Evolutionary conservation across 257 asterid genomes (phyloP).

Genomic region (Petrea volubilis): DNA sequence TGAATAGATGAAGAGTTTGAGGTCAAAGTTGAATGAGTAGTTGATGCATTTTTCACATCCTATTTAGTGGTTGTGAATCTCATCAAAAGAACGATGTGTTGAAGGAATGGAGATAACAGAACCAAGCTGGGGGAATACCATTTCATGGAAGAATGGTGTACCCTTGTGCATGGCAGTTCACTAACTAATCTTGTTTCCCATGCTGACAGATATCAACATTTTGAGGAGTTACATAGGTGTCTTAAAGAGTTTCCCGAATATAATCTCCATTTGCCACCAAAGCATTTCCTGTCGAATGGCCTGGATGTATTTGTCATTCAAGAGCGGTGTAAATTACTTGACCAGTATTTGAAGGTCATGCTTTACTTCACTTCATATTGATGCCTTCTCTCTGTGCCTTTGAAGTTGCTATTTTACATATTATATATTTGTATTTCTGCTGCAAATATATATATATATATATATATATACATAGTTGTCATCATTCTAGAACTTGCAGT

Average conservation of each 20-base stretch:
- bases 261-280: constrained; percentile 96
- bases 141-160: constrained; percentile 12
- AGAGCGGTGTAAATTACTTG: constrained; percentile 90
- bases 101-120: background rate
- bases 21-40: constrained; percentile 1
- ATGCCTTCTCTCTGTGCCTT: constrained; percentile 7
- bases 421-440: constrained; percentile 2
- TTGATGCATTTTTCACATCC: background rate
- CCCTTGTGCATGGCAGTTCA: constrained; percentile 12
- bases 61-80: constrained; percentile 2
- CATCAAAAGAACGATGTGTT: background rate
- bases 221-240: constrained; percentile 96
- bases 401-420: constrained; percentile 4
- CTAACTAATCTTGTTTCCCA: constrained; percentile 26
- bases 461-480: background rate
- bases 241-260: constrained; percentile 90
- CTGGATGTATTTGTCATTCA: constrained; percentile 72
- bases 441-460: background rate
- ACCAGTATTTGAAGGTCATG: constrained; percentile 85
- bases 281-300: constrained; percentile 93
- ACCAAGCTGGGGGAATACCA: constrained; percentile 1
- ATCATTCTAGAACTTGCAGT: background rate
- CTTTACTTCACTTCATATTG: constrained; percentile 25
- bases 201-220: constrained; percentile 79
- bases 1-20: background rate